Conservation (phyloP, 2,329 filamentous ascomycete species). For the Diaporthe vexans region DNA sequence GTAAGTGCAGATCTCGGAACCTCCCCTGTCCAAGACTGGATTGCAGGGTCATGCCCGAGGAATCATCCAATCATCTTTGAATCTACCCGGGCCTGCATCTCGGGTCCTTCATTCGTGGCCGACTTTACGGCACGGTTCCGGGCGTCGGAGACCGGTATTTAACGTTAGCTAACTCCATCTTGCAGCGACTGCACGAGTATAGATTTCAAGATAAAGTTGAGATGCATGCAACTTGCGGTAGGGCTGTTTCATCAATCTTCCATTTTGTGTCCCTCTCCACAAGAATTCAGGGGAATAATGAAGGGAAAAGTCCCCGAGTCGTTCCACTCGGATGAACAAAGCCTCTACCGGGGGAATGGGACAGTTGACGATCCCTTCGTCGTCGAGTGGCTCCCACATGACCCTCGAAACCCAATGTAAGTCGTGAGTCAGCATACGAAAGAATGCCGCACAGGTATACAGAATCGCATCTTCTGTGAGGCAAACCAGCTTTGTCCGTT, state of each 20-base stretch:
- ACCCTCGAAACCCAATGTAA: constrained; percentile 58
- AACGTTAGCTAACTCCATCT: not conserved
- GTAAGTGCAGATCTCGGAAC: not conserved
- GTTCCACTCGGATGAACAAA: not conserved
- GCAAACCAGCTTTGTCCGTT: not conserved
- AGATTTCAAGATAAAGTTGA: not conserved
- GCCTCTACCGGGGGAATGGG: constrained; percentile 44
- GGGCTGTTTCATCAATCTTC: not conserved
- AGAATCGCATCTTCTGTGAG: no score
- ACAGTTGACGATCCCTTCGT: constrained; percentile 60
- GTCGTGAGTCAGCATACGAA: no score
- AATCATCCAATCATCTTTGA: not conserved
- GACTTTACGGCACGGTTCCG: not conserved
- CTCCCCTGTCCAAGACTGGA: not conserved
- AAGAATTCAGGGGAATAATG: not conserved
- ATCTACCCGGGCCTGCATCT: not conserved
- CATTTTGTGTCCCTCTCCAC: not conserved
- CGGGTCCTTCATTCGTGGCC: not conserved
- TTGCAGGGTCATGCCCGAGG: not conserved
- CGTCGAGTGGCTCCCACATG: constrained; percentile 60
- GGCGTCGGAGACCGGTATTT: not conserved
- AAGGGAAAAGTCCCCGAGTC: not conserved
- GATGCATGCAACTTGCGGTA: not conserved
- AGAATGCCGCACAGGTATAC: no score
- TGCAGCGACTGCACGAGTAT: not conserved